Percentiles rank a stretch among this genome's conserved stretches.
Conservation (phyloP, 2,329 filamentous ascomycete species). For the Ophiostoma triangulosporum region DNA sequence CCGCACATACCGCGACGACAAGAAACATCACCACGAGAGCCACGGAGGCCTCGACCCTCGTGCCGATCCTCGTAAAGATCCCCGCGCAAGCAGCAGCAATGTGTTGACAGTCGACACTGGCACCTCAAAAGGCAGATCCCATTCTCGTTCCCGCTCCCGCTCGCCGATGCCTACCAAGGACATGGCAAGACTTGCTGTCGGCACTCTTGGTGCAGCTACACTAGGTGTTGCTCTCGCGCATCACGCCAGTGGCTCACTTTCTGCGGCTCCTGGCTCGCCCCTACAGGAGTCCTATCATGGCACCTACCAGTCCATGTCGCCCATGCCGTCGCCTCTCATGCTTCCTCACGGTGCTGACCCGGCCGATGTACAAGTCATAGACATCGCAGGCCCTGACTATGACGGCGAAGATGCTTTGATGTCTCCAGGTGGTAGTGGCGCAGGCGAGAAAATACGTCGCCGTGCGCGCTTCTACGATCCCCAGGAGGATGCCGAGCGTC, state of each 20-base stretch:
- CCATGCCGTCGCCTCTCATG: slow-evolving; percentile 76
- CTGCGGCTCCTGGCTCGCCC: slow-evolving; percentile 59
- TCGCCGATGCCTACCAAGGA: slow-evolving; percentile 36
- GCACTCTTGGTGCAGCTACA: slow-evolving; percentile 21
- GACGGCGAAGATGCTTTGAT: slow-evolving; percentile 25
- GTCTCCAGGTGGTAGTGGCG: slow-evolving; percentile 18
- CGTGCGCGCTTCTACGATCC: slow-evolving; percentile 75
- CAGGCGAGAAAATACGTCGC: slow-evolving; percentile 34
- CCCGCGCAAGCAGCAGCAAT: slow-evolving; percentile 23
- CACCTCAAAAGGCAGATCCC: slow-evolving; percentile 15
- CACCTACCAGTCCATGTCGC: slow-evolving; percentile 86
- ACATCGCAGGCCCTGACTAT: slow-evolving; percentile 39
- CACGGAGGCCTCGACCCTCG: neutral
- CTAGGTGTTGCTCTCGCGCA: slow-evolving; percentile 18
- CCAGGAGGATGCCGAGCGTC: slow-evolving; percentile 59
- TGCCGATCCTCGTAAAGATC: neutral
- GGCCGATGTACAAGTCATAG: slow-evolving; percentile 22
- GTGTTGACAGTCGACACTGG: slow-evolving; percentile 28
- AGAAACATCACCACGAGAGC: slow-evolving; percentile 17
- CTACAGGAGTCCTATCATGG: slow-evolving; percentile 85
- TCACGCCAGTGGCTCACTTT: slow-evolving; percentile 27
- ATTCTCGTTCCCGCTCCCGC: slow-evolving; percentile 19
- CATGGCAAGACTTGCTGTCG: slow-evolving; percentile 40
- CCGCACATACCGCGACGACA: slow-evolving; percentile 7
- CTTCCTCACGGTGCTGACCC: slow-evolving; percentile 39